Base-by-base conservation (phyloP, 495 filamentous ascomycete species). In the Lasiosphaeria miniovina region DNA sequence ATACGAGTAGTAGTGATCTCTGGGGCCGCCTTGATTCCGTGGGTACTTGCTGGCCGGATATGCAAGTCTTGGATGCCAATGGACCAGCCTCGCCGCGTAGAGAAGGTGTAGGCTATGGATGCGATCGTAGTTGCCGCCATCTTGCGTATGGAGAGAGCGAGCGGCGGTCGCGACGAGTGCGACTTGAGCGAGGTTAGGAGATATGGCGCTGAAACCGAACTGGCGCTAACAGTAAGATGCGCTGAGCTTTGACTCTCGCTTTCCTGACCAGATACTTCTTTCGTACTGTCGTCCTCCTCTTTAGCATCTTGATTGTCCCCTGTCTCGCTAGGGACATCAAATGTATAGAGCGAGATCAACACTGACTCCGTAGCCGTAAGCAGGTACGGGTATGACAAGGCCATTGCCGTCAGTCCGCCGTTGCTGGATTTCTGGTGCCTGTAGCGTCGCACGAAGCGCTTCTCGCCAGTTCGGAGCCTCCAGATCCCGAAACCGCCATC, bases 61-160 rank as follows among this genome's bases (percentile, higher is more conserved):
- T 87, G 86, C 31, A 96, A 70, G 69, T 97, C 93, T 74, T 98
- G 94, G 17, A 97, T 84, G 1, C 91, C 93, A 9, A 96, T 80
- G 8, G 90, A 90, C 91, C 92, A 98, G 15, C 91, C 91, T 52
- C 79, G 77, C 10, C 80, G 72, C 45, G 84, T 88, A 3, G 82
- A 83, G 62, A 88, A 78, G 1, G 88, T 87, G 72, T 96, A 98
- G 5, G 93, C 93, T 54, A 98, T 88, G 10, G 90, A 91, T 3
- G 90, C 87, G 8, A 89, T 80, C 5, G 92, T 84, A 12, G 81
- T 80, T 5, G 76, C 72, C 0, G 81, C 63, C 24, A 82, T 84
- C 45, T 79, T 75, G 12, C 91, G 82, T 45, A 98, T 80, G 5
- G 90, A 90, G 24, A 96, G 76, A 12, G 91, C 88, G 57, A 93